These are phyloP conservation scores for Dactylorhiza incarnata DNA, from an alignment of 106 monocot genomes.

Conservation along the genomic window DNA sequence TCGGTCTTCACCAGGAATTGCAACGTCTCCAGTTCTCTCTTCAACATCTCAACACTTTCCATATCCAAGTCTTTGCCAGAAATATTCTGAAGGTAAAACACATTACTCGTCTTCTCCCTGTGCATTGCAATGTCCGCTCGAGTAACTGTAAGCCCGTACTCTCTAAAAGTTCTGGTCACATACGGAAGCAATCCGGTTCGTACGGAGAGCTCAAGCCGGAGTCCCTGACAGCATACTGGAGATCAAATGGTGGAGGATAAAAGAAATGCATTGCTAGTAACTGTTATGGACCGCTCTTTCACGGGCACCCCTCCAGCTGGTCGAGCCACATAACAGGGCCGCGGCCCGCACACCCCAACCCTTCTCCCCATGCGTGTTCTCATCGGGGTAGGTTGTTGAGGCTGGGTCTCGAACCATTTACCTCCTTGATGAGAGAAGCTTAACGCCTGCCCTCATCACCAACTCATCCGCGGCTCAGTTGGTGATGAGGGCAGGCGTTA, in stretches of 20 bases:
- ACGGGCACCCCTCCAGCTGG: too few relatives aligned
- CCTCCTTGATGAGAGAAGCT: too few relatives aligned
- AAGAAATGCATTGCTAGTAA: not conserved
- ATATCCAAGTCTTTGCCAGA: conserved; percentile 39
- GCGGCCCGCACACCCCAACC: too few relatives aligned
- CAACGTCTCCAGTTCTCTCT: conserved; percentile 44
- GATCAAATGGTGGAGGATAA: not conserved
- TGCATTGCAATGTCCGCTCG: conserved; percentile 46
- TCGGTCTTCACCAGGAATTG: conserved; percentile 37
- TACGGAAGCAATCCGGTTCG: conserved; percentile 46
- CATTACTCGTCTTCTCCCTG: conserved; percentile 41
- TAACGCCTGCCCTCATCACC: too few relatives aligned
- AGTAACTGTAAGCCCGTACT: conserved; percentile 49
- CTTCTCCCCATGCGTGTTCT: too few relatives aligned
- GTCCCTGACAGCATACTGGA: conserved; percentile 28
- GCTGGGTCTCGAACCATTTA: too few relatives aligned
- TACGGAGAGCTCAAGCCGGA: conserved; percentile 45
- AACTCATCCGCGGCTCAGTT: too few relatives aligned
- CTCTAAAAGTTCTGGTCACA: conserved; percentile 46
- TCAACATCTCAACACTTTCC: conserved; percentile 29
- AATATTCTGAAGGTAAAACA: conserved; percentile 51
- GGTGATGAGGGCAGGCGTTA: too few relatives aligned
- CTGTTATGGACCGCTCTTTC: too few relatives aligned
- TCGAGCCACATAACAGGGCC: too few relatives aligned
- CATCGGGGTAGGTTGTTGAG: too few relatives aligned